phyloP scores from a whole-genome alignment of 2,329 filamentous ascomycete species.

The Macroventuria anomochaeta region DNA sequence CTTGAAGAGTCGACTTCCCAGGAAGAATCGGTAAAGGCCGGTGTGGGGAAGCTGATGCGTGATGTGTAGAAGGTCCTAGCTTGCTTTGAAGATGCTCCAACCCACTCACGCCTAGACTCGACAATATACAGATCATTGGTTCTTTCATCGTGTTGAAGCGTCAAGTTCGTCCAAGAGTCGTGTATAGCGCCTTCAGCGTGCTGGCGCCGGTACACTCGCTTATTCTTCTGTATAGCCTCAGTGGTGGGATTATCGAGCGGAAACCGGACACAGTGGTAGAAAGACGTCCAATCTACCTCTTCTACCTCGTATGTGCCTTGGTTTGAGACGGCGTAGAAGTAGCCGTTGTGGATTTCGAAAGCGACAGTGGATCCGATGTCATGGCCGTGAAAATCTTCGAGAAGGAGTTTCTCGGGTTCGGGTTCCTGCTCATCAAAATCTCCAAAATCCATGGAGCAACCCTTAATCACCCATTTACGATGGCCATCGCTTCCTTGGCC shows the following conservation, averaged over 20 bases:
- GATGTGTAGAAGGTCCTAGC: slow-evolving; percentile 71
- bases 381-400: slow-evolving; percentile 66
- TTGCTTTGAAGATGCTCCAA: slow-evolving; percentile 60
- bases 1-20: slow-evolving; percentile 5
- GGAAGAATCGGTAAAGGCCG: slow-evolving; percentile 12
- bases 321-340: slow-evolving; percentile 75
- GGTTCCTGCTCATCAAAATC: neutral
- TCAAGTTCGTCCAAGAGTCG: slow-evolving; percentile 74
- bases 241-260: slow-evolving; percentile 58
- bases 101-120: slow-evolving; percentile 74
- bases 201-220: slow-evolving; percentile 67
- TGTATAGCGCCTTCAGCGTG: slow-evolving; percentile 75
- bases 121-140: slow-evolving; percentile 66
- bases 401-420: slow-evolving; percentile 47
- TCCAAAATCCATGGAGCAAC: slow-evolving; percentile 37
- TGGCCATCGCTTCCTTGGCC: slow-evolving; percentile 59
- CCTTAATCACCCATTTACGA: slow-evolving; percentile 68
- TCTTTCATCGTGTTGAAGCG: slow-evolving; percentile 65
- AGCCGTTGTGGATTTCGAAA: slow-evolving; percentile 71
- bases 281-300: slow-evolving; percentile 71
- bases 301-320: slow-evolving; percentile 67
- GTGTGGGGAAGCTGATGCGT: slow-evolving; percentile 54
- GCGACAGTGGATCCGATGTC: slow-evolving; percentile 72
- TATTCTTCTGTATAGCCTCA: slow-evolving; percentile 53
- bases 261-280: slow-evolving; percentile 72